A percentile compares a stretch with the other conserved stretches of the same genome.
phyloP scores from a whole-genome alignment of 2,329 filamentous ascomycete genomes.

The Diaporthe velutina region DNA sequence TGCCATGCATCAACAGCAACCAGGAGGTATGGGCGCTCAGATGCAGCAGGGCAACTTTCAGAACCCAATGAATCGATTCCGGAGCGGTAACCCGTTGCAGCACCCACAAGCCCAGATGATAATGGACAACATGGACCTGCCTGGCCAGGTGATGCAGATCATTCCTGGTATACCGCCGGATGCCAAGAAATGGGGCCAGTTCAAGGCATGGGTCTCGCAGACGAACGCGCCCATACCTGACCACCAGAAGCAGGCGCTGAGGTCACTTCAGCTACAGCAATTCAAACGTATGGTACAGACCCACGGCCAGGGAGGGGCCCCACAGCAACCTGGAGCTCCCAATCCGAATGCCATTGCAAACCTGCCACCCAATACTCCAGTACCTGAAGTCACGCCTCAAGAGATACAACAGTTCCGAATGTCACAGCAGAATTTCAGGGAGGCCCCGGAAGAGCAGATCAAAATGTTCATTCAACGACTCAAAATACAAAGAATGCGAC shows the following conservation, averaged over 20 bases:
- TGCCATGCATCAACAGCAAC: conserved; percentile 39
- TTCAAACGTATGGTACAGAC: conserved; percentile 47
- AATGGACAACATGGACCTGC: conserved; percentile 65
- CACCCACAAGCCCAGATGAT: conserved; percentile 45
- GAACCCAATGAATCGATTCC: conserved; percentile 41
- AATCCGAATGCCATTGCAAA: conserved; percentile 21
- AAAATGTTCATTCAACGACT: conserved; percentile 39
- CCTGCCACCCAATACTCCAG: conserved; percentile 42
- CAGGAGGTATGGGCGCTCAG: conserved; percentile 36
- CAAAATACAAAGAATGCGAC: conserved; percentile 39
- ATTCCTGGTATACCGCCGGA: conserved; percentile 53
- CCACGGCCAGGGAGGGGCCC: conserved; percentile 29
- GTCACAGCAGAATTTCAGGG: conserved; percentile 41
- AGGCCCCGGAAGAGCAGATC: conserved; percentile 44
- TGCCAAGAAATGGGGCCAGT: conserved; percentile 63
- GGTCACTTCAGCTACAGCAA: conserved; percentile 54
- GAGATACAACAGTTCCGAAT: conserved; percentile 47
- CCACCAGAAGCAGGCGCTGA: conserved; percentile 50
- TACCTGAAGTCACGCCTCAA: conserved; percentile 43
- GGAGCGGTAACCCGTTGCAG: conserved; percentile 45
- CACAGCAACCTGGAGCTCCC: conserved; percentile 36
- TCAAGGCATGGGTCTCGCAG: conserved; percentile 57
- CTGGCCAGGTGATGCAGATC: conserved; percentile 49
- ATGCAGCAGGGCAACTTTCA: conserved; percentile 42
- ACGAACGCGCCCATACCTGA: conserved; percentile 50